Evolutionary conservation across 73 alveolate species (phyloP).

Genomic region (Tetrahymena malaccensis): DNA sequence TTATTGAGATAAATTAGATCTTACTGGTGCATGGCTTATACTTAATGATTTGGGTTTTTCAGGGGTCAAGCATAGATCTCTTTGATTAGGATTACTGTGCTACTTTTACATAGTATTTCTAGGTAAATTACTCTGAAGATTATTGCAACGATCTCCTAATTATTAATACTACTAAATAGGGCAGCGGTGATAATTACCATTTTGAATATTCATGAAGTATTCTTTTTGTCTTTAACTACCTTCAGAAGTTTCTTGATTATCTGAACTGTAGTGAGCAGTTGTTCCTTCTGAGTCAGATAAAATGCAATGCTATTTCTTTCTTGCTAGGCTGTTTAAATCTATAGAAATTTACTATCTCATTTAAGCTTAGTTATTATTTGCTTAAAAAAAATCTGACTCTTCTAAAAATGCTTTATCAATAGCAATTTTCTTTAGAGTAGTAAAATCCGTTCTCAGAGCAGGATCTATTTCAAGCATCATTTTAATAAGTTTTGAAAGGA

Average conservation of each 20-base stretch:
- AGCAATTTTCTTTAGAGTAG: not conserved
- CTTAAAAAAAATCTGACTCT: not conserved
- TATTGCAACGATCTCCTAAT: not conserved
- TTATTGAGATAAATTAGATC: not conserved
- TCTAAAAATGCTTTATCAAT: not conserved
- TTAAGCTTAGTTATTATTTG: not conserved
- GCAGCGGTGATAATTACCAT: not conserved
- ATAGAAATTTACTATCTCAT: not conserved
- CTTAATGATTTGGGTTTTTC: not conserved
- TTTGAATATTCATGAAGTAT: not conserved
- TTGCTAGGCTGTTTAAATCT: not conserved
- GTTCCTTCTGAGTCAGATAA: not conserved
- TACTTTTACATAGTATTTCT: not conserved
- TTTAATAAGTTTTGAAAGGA: not conserved
- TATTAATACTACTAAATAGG: not conserved
- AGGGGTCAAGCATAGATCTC: not conserved
- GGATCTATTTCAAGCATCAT: not conserved
- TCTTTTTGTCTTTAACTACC: not conserved
- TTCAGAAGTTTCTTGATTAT: not conserved
- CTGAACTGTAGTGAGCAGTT: not conserved
- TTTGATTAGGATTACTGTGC: not conserved
- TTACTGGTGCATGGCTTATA: not conserved
- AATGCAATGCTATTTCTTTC: not conserved
- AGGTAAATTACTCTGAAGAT: not conserved
- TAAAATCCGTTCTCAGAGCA: not conserved